A percentile compares a stretch with the other conserved stretches of the same genome.
phyloP scores from a whole-genome alignment of 306 rosid genomes.

The Astragalus membranaceus region DNA sequence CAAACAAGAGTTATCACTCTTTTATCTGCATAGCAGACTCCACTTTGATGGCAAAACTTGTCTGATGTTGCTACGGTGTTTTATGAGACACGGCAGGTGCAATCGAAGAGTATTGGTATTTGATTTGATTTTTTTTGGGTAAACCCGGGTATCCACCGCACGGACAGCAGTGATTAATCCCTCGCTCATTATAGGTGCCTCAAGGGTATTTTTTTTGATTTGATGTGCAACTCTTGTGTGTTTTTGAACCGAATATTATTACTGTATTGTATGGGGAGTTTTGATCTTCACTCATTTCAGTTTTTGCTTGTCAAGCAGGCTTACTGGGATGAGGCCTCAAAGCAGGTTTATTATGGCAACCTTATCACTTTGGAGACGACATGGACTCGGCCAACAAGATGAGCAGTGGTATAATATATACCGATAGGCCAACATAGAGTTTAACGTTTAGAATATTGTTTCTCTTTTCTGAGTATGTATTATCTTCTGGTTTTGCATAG shows the following conservation, averaged over 20 bases:
- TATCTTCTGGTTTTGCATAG: neutral
- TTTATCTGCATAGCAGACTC: neutral
- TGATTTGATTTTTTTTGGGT: neutral
- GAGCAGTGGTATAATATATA: neutral
- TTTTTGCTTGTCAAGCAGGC: conserved; percentile 37
- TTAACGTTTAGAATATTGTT: neutral
- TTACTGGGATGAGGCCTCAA: conserved; percentile 76
- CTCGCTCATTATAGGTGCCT: too few species aligned
- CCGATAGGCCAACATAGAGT: conserved; percentile 8
- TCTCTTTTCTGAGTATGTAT: neutral
- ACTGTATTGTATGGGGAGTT: neutral
- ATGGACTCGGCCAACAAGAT: conserved; percentile 49
- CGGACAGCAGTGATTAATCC: too few species aligned
- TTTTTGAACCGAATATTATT: neutral
- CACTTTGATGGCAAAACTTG: neutral
- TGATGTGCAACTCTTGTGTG: neutral
- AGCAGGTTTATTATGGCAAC: conserved; percentile 83
- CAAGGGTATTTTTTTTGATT: too few species aligned
- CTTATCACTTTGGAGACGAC: conserved; percentile 60
- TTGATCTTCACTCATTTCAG: neutral
- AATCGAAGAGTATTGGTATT: neutral
- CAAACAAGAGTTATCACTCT: too few species aligned
- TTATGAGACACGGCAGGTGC: neutral
- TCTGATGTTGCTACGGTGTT: neutral
- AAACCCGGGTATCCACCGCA: too few species aligned